Conservation (phyloP, 345 rosid genomes). For the Orychophragmus violaceus region DNA sequence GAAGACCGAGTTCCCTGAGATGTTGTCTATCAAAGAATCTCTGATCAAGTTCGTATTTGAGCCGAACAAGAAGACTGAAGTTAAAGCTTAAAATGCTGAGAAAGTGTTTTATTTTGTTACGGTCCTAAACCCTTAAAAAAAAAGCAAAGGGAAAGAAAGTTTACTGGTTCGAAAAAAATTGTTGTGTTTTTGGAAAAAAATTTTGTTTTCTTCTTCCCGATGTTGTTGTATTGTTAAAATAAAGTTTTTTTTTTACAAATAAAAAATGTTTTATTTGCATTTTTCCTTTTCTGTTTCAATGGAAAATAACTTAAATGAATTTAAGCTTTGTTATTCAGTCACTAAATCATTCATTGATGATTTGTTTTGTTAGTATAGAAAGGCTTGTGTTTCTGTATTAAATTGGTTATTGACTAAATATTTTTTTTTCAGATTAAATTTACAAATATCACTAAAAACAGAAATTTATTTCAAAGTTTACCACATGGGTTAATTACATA, state of each 20-base stretch:
- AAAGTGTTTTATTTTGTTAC: background rate
- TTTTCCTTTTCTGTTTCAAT: background rate
- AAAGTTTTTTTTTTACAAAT: slow-evolving; percentile 11
- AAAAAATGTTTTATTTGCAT: slow-evolving; percentile 17
- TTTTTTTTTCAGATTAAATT: too few relatives aligned
- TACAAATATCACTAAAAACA: too few relatives aligned
- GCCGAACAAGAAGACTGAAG: slow-evolving; percentile 64
- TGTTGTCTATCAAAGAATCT: slow-evolving; percentile 78
- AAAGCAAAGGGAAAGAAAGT: background rate
- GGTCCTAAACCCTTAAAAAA: background rate
- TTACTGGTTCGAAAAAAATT: slow-evolving; percentile 4
- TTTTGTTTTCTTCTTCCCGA: background rate
- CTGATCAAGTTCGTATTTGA: slow-evolving; percentile 67
- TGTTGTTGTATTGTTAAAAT: slow-evolving; percentile 32
- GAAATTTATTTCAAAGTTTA: background rate
- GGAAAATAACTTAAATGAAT: background rate
- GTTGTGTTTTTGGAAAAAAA: slow-evolving; percentile 23
- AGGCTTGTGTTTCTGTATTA: background rate
- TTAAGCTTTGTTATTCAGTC: background rate
- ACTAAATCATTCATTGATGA: background rate
- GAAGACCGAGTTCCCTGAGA: slow-evolving; percentile 77
- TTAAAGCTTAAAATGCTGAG: slow-evolving; percentile 35
- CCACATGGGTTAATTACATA: too few relatives aligned
- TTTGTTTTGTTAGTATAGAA: background rate
- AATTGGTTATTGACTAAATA: too few relatives aligned